Evolutionary conservation across 139 green algal genomes (phyloP).

Genomic region (Pleodorina starrii): DNA sequence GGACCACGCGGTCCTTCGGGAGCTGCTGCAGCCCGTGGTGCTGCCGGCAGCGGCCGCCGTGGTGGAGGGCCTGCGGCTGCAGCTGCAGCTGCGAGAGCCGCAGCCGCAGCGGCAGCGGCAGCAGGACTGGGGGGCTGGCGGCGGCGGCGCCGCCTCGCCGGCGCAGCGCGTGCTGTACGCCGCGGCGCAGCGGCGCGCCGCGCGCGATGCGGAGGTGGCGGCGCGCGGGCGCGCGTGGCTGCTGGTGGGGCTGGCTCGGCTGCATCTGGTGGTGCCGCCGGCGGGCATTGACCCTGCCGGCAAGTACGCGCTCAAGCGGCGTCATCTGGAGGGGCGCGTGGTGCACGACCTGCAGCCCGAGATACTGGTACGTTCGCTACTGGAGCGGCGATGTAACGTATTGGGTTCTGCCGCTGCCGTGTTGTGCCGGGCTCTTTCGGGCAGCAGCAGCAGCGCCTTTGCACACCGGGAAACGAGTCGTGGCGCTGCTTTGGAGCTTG

Average conservation of each 20-base stretch:
- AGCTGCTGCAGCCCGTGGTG: constrained; percentile 7
- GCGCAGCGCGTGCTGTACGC: constrained; percentile 47
- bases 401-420: too few species aligned
- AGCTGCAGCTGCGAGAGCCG: not conserved
- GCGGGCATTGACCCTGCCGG: constrained; percentile 86
- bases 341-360: constrained; percentile 67
- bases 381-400: too few species aligned
- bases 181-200: constrained; percentile 40
- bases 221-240: constrained; percentile 72
- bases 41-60: not conserved
- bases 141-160: not conserved
- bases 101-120: not conserved
- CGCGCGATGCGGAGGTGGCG: not conserved
- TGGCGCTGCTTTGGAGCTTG: too few species aligned
- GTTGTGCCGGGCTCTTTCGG: too few species aligned
- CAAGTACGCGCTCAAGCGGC: constrained; percentile 68
- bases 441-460: too few species aligned
- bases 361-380: constrained; percentile 50
- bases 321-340: constrained; percentile 58
- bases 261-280: constrained; percentile 85
- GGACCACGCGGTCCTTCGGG: not conserved
- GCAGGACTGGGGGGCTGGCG: not conserved
- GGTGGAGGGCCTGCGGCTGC: not conserved
- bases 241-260: constrained; percentile 81
- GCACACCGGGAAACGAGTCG: too few species aligned